phyloP scores from a whole-genome alignment of 164 flowering plant genomes.

The Tetrastigma voinierianum region DNA sequence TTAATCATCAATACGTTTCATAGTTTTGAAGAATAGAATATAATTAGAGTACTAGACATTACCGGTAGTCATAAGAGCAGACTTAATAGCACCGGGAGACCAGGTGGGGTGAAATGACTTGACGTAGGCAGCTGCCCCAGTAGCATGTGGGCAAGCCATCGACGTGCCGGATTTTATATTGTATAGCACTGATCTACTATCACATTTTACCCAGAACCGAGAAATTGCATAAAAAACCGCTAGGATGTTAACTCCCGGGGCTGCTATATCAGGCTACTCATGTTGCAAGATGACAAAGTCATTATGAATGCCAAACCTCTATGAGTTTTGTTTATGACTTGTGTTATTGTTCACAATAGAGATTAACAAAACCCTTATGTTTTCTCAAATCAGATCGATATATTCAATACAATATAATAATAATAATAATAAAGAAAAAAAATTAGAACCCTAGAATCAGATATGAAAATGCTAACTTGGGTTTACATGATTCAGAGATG shows the following conservation, averaged over 20 bases:
- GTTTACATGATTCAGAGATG: too few species aligned
- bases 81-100: constrained; percentile 42
- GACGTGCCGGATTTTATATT: constrained; percentile 38
- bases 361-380: too few species aligned
- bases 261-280: constrained; percentile 38
- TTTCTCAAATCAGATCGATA: too few species aligned
- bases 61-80: constrained; percentile 41
- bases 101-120: constrained; percentile 35
- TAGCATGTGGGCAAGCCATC: constrained; percentile 40
- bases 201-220: constrained; percentile 7
- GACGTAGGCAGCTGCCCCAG: constrained; percentile 31
- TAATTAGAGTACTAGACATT: not conserved
- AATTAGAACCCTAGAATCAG: too few species aligned
- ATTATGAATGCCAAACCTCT: too few species aligned
- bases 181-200: constrained; percentile 17
- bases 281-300: not conserved
- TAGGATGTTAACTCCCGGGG: constrained; percentile 35
- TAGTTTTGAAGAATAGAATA: not conserved
- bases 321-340: too few species aligned
- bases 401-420: too few species aligned
- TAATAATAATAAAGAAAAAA: too few species aligned
- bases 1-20: too few species aligned
- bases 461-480: too few species aligned
- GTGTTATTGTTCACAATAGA: too few species aligned
- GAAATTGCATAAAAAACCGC: constrained; percentile 28